Evolutionary conservation across 1,284 basidiomycete genomes (phyloP), one percentile per base, ranked within the genome.

Genomic region (Melampsora americana): DNA sequence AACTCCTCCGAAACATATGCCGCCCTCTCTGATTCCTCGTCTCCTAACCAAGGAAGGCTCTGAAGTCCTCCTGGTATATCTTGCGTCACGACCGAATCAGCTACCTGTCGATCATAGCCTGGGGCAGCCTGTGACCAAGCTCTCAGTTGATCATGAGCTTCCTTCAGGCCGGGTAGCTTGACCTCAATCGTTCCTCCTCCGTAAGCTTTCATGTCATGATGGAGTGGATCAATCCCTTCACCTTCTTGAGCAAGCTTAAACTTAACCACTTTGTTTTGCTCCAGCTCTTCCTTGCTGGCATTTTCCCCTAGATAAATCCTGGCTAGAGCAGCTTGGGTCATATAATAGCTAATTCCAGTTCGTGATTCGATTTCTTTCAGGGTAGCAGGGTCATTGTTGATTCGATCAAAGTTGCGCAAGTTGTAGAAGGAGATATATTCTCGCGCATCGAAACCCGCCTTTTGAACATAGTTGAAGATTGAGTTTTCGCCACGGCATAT

Each of bases 401-500:
- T 92, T 44, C 94, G 87, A 82, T 97, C 95, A 82, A 95, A 96
- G 1, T 89, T 86, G 56, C 94, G 87, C 44, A 97, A 85, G 83
- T 96, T 92, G 84, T 91, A 96, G 86, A 95, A 92, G 23, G 90
- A 87, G 79, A 92, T 90, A 82, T 90, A 92, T 78, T 82, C 80
- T 56, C 81, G 90, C 88, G 93, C 92, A 77, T 95, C 90, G 80
- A 85, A 90, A 1, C 93, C 92, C 26, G 87, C 92, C 75, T 86
- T 88, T 66, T 90, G 86, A 66, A 96, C 86, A 81, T 89, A 86
- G 80, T 94, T 92, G 79, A 92, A 93, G 81, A 95, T 93, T 77
- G 90, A 92, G 78, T 87, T 85, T 0, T 91, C 92, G 4, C 93
- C 93, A 44, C 93, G 88, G 81, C 92, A 93, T 79, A 97, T 94